phyloP scores from a whole-genome alignment of 2,329 filamentous ascomycete genomes.

The Teratosphaeria viscida region DNA sequence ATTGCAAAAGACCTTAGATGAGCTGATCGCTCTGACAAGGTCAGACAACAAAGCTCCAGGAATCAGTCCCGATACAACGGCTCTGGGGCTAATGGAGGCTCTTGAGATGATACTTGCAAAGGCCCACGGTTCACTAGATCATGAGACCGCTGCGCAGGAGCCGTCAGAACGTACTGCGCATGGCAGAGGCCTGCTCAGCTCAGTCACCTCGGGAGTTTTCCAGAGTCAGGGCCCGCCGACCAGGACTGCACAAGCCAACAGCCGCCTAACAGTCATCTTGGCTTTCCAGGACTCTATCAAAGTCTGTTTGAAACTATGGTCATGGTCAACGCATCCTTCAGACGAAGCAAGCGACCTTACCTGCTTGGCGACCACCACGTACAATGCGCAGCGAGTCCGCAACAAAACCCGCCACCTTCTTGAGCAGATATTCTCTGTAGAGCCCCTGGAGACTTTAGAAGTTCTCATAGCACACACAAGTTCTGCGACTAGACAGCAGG shows the following conservation, averaged over 20 bases:
- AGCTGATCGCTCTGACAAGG: constrained; percentile 55
- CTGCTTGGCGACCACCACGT: constrained; percentile 64
- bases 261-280: constrained; percentile 83
- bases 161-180: constrained; percentile 69
- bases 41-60: neutral
- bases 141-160: constrained; percentile 61
- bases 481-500: constrained; percentile 31
- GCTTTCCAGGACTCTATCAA: constrained; percentile 93
- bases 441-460: constrained; percentile 87
- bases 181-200: constrained; percentile 80
- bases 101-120: constrained; percentile 82
- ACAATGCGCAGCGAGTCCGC: constrained; percentile 82
- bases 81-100: constrained; percentile 60
- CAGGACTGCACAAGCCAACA: constrained; percentile 82
- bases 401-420: constrained; percentile 79
- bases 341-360: constrained; percentile 51
- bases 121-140: constrained; percentile 70
- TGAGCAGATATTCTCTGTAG: constrained; percentile 85
- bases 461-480: constrained; percentile 81
- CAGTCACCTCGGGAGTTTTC: constrained; percentile 88
- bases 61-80: constrained; percentile 15
- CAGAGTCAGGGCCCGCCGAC: constrained; percentile 58
- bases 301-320: constrained; percentile 89
- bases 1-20: constrained; percentile 60
- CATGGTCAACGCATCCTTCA: constrained; percentile 64